These are phyloP conservation scores for Salisapilia sapeloensis DNA, from an alignment of 352 stramenopile species.

Conservation along the genomic window DNA sequence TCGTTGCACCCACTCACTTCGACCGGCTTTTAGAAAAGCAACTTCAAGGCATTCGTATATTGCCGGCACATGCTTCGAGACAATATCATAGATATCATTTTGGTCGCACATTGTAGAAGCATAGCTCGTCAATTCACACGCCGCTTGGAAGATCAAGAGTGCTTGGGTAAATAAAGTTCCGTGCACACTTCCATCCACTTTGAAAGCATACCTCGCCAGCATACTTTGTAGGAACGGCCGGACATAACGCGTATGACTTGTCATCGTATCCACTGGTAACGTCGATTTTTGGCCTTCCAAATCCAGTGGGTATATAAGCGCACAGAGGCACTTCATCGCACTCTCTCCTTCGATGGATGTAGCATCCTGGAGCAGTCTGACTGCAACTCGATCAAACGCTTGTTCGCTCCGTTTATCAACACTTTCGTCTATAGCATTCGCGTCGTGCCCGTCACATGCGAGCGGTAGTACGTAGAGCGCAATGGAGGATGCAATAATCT, in stretches of 20 bases:
- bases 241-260: slow-evolving; percentile 14
- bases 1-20: slow-evolving; percentile 34
- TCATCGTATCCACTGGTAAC: slow-evolving; percentile 1
- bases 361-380: slow-evolving; percentile 18
- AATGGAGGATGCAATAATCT: slow-evolving; percentile 30
- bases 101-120: slow-evolving; percentile 9
- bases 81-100: slow-evolving; percentile 9
- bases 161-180: slow-evolving; percentile 20
- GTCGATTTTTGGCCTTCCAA: slow-evolving; percentile 18
- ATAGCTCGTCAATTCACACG: slow-evolving; percentile 12
- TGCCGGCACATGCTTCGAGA: slow-evolving; percentile 15
- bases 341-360: slow-evolving; percentile 22
- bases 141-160: slow-evolving; percentile 28
- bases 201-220: slow-evolving; percentile 12
- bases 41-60: slow-evolving; percentile 46
- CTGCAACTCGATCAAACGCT: slow-evolving; percentile 17
- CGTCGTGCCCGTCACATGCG: neutral
- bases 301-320: slow-evolving; percentile 21
- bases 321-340: slow-evolving; percentile 26
- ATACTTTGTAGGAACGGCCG: slow-evolving; percentile 16
- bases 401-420: neutral
- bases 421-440: no score
- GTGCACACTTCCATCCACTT: slow-evolving; percentile 27
- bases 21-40: slow-evolving; percentile 20
- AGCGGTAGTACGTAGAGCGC: slow-evolving; percentile 20